Conservation (phyloP, 208 protist species). For the Herpetomonas muscarum region DNA sequence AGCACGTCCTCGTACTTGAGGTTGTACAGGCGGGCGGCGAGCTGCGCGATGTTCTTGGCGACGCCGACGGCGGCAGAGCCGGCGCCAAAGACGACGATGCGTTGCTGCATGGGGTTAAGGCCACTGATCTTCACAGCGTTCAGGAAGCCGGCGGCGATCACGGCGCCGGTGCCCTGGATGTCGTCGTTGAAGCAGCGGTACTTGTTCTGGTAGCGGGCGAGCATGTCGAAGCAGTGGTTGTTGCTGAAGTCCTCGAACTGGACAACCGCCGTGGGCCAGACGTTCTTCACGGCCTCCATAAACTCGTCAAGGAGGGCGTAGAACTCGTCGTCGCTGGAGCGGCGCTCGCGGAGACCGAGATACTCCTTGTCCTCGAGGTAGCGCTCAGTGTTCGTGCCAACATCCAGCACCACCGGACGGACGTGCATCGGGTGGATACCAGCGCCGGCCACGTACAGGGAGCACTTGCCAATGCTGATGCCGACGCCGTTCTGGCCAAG, state of each 20-base stretch:
- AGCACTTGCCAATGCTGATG: conserved; percentile 94
- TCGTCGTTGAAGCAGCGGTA: conserved; percentile 97
- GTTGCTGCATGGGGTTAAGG: conserved; percentile 51
- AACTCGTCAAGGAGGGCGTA: conserved; percentile 93
- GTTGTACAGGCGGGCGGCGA: conserved; percentile 17
- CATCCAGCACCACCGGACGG: conserved; percentile 90
- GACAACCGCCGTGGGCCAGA: conserved; percentile 80
- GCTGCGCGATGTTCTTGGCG: conserved; percentile 63
- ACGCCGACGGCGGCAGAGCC: conserved; percentile 90
- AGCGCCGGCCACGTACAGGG: conserved; percentile 89
- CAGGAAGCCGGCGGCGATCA: conserved; percentile 91
- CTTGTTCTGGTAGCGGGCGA: conserved; percentile 91
- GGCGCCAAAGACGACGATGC: conserved; percentile 81
- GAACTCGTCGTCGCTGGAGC: conserved; percentile 71
- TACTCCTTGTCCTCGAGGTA: conserved; percentile 80
- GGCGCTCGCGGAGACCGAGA: conserved; percentile 69
- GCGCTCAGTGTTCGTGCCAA: conserved; percentile 87
- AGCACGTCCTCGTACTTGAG: conserved; percentile 56
- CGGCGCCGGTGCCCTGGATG: conserved; percentile 96
- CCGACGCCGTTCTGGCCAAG: conserved; percentile 94
- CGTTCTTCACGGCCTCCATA: conserved; percentile 66
- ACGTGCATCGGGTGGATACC: conserved; percentile 81
- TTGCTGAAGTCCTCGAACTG: conserved; percentile 98
- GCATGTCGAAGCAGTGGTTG: conserved; percentile 92
- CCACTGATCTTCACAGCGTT: conserved; percentile 78